These are phyloP conservation scores for Sphagnum fallax DNA, from an alignment of 228 moss, liverwort and hornwort species.

Conservation along the genomic window DNA sequence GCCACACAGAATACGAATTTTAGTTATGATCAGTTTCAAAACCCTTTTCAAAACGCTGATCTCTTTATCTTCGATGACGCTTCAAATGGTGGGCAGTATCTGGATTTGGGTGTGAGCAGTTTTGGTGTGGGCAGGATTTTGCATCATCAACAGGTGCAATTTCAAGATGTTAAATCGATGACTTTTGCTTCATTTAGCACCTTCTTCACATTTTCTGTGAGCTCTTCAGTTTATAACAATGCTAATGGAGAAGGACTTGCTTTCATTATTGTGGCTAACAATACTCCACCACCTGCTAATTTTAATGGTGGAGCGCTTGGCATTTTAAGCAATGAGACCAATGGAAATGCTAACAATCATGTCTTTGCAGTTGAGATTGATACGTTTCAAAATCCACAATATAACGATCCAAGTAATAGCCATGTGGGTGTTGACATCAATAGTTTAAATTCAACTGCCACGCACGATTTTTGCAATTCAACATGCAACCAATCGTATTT, in stretches of 20 bases:
- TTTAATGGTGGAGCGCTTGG: neutral
- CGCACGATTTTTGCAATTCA: slow-evolving; percentile 12
- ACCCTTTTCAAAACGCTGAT: no score
- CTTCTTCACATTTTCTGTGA: slow-evolving; percentile 18
- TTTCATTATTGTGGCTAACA: slow-evolving; percentile 3
- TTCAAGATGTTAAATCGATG: neutral
- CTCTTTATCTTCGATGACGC: no score
- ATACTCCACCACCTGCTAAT: neutral
- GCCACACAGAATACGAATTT: no score
- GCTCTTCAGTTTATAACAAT: neutral
- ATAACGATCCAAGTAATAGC: slow-evolving; percentile 13
- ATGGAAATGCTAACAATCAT: slow-evolving; percentile 3
- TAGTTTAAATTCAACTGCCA: slow-evolving; percentile 8
- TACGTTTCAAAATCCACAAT: neutral
- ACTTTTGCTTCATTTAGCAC: slow-evolving; percentile 21
- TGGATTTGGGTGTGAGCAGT: no score
- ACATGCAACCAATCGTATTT: slow-evolving; percentile 6
- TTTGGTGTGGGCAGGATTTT: no score
- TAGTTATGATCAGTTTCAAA: no score
- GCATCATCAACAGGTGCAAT: no score
- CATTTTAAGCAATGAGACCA: neutral
- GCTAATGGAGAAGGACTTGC: slow-evolving; percentile 13
- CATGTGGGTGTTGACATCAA: slow-evolving; percentile 22
- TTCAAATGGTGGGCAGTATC: no score
- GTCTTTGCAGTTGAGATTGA: slow-evolving; percentile 24